These are phyloP conservation scores for Hemileccinum rubropunctum DNA, from an alignment of 768 basidiomycete genomes.

Conservation along the genomic window DNA sequence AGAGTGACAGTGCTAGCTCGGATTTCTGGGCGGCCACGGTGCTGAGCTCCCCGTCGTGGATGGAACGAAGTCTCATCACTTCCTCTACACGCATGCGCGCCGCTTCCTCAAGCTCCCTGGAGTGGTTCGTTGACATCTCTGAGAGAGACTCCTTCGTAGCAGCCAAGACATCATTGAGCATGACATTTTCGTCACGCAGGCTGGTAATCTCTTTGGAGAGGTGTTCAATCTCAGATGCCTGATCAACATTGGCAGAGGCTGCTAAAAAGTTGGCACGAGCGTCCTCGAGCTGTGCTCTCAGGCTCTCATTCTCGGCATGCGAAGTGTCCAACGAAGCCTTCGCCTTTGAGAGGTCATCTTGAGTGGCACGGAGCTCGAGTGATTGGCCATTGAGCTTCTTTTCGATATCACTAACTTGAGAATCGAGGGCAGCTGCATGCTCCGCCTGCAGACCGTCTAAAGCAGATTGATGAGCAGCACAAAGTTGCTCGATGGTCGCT, in stretches of 20 bases:
- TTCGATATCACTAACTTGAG: slow-evolving; percentile 52
- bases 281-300: slow-evolving; percentile 65
- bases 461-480: slow-evolving; percentile 54
- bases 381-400: slow-evolving; percentile 61
- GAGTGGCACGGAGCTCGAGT: slow-evolving; percentile 79
- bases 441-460: slow-evolving; percentile 63
- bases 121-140: slow-evolving; percentile 68
- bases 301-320: slow-evolving; percentile 50
- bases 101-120: slow-evolving; percentile 71
- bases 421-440: slow-evolving; percentile 58
- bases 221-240: slow-evolving; percentile 52
- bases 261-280: slow-evolving; percentile 46
- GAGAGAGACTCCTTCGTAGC: slow-evolving; percentile 69
- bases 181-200: slow-evolving; percentile 67
- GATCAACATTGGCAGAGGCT: slow-evolving; percentile 43
- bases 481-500: slow-evolving; percentile 66
- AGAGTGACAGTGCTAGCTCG: slow-evolving; percentile 57
- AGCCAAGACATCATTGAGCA: slow-evolving; percentile 61
- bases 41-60: slow-evolving; percentile 60
- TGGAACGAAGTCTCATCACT: slow-evolving; percentile 54
- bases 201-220: slow-evolving; percentile 57
- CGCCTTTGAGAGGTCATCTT: slow-evolving; percentile 77
- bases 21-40: slow-evolving; percentile 58
- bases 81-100: slow-evolving; percentile 71
- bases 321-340: slow-evolving; percentile 57